Evolutionary conservation across 257 asterid genomes (phyloP).

Genomic region (Jasminum sambac): DNA sequence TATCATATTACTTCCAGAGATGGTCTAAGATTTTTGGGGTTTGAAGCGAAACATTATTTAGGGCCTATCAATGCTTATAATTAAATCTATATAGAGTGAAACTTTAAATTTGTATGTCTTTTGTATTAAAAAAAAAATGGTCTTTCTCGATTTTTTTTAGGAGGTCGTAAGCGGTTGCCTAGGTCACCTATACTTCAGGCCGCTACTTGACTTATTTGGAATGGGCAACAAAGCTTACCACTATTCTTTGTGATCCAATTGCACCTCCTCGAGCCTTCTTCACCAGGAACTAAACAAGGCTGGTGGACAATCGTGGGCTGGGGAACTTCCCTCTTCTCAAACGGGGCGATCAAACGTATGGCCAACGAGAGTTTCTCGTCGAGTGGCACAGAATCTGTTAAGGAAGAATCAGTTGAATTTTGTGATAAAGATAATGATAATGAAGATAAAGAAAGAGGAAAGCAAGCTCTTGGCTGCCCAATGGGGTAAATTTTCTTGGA

Average conservation of each 20-base stretch:
- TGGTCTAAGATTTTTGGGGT: too few species aligned
- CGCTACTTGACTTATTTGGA: too few species aligned
- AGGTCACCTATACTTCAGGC: too few species aligned
- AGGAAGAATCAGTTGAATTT: constrained; percentile 68
- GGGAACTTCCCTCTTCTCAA: constrained; percentile 32
- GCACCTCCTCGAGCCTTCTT: constrained; percentile 62
- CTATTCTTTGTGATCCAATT: constrained; percentile 82
- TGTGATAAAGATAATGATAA: constrained; percentile 66
- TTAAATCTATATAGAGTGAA: too few species aligned
- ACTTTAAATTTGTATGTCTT: too few species aligned
- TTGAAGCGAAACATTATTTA: too few species aligned
- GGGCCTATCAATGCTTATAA: too few species aligned
- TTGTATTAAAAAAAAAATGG: too few species aligned
- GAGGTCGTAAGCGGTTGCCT: too few species aligned
- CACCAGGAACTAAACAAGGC: constrained; percentile 29
- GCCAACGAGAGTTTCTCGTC: constrained; percentile 63
- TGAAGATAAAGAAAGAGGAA: constrained; percentile 73
- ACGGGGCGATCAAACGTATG: constrained; percentile 46
- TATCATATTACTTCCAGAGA: too few species aligned
- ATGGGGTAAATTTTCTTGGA: constrained; percentile 73
- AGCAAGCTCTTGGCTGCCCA: constrained; percentile 57
- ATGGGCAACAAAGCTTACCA: constrained; percentile 40
- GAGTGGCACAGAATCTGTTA: constrained; percentile 49
- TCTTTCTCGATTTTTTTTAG: too few species aligned
- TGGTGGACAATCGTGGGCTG: constrained; percentile 33